These are phyloP conservation scores for Plasmodium knowlesi DNA, from an alignment of 169 alveolate genomes.

Conservation along the genomic window DNA sequence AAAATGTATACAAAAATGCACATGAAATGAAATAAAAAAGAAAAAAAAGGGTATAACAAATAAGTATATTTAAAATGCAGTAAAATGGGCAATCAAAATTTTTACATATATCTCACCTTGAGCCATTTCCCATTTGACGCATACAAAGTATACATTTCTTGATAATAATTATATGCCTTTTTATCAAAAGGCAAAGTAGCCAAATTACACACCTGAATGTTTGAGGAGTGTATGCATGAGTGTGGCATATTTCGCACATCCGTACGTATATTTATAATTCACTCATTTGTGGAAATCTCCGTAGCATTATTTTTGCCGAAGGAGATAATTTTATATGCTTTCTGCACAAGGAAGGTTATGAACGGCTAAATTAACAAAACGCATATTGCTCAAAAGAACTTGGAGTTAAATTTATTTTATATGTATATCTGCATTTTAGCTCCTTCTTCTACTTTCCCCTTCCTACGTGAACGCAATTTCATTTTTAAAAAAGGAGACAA, in stretches of 20 bases:
- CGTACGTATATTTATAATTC: not conserved
- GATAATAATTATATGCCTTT: not conserved
- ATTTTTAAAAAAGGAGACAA: not conserved
- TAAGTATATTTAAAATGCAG: not conserved
- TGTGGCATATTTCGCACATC: not conserved
- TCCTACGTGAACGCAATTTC: not conserved
- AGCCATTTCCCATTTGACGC: not conserved
- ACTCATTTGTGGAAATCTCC: not conserved
- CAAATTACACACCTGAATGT: slow-evolving; percentile 15
- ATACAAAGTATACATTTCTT: not conserved
- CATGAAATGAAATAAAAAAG: not conserved
- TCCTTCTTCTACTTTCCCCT: not conserved
- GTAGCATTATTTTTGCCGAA: not conserved
- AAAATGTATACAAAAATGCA: not conserved
- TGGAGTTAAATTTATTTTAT: not conserved
- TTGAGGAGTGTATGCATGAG: slow-evolving; percentile 3
- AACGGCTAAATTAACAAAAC: not conserved
- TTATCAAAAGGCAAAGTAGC: not conserved
- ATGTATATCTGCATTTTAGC: not conserved
- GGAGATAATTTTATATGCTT: not conserved
- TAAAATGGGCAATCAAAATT: not conserved
- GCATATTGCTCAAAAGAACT: not conserved
- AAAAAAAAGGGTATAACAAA: not conserved
- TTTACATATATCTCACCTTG: not conserved
- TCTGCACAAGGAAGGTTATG: not conserved